Percentiles rank a stretch among this genome's conserved stretches.
These are phyloP conservation scores for Selenicereus undatus DNA, from an alignment of 148 eudicot genomes.

Conservation along the genomic window DNA sequence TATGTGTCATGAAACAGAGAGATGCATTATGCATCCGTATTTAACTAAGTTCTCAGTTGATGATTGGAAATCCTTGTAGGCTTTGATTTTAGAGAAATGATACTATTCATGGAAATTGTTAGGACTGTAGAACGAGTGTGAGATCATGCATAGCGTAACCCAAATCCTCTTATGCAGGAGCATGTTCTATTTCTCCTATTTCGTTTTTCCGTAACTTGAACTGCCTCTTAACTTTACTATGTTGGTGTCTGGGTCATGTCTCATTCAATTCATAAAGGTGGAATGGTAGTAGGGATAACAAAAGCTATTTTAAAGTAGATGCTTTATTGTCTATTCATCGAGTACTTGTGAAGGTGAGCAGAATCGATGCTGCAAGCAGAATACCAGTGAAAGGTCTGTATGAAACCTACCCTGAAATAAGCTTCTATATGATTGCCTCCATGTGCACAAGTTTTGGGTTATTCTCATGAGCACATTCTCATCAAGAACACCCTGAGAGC, in stretches of 20 bases:
- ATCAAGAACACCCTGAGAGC: constrained; percentile 18
- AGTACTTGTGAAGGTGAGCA: constrained; percentile 43
- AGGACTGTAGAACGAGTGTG: not conserved
- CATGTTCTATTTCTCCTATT: not conserved
- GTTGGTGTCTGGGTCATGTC: constrained; percentile 21
- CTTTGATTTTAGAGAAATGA: not conserved
- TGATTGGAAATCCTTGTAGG: not conserved
- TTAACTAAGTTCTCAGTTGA: not conserved
- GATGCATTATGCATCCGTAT: constrained; percentile 5
- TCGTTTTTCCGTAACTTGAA: constrained; percentile 13
- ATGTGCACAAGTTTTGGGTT: constrained; percentile 30
- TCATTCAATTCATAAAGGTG: constrained; percentile 26
- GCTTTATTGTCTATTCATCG: constrained; percentile 33
- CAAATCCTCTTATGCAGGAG: not conserved
- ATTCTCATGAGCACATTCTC: constrained; percentile 29
- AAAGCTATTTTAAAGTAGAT: constrained; percentile 27
- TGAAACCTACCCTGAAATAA: constrained; percentile 37
- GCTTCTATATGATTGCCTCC: constrained; percentile 40
- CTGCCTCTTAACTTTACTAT: constrained; percentile 10
- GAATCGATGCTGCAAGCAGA: constrained; percentile 48
- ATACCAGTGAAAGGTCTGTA: constrained; percentile 36
- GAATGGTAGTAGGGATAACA: constrained; percentile 30
- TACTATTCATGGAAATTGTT: constrained; percentile 3
- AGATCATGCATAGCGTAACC: not conserved
- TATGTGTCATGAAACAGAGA: constrained; percentile 1